Evolutionary conservation across 371 early-diverging fungal species (phyloP).

Genomic region (Blyttiomyces sp.): DNA sequence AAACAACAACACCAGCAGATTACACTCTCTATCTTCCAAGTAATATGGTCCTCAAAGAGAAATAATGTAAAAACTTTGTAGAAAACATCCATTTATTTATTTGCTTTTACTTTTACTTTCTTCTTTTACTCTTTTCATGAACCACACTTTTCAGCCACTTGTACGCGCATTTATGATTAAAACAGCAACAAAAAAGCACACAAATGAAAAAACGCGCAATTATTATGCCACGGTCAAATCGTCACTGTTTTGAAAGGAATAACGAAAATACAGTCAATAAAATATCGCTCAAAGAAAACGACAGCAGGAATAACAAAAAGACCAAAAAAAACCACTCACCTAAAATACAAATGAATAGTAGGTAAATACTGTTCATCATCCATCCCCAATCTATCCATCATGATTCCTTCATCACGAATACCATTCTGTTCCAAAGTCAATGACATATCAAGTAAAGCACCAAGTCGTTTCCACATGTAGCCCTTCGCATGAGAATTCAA

Average conservation of each 20-base stretch:
- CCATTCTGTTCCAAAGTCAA: constrained; percentile 50
- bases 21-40: too few species aligned
- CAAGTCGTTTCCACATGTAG: constrained; percentile 58
- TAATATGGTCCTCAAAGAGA: too few species aligned
- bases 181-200: too few species aligned
- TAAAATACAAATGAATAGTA: constrained; percentile 52
- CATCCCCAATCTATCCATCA: constrained; percentile 45
- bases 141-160: too few species aligned
- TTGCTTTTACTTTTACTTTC: too few species aligned
- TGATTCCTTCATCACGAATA: constrained; percentile 38
- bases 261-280: not conserved
- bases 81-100: too few species aligned
- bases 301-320: not conserved
- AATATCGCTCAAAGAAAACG: not conserved
- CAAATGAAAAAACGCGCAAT: too few species aligned
- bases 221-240: constrained; percentile 17
- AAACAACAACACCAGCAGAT: too few species aligned
- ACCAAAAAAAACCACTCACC: constrained; percentile 12
- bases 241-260: constrained; percentile 5
- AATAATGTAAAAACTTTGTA: too few species aligned
- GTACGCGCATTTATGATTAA: too few species aligned
- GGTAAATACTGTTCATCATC: constrained; percentile 51
- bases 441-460: constrained; percentile 48
- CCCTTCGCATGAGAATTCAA: constrained; percentile 54
- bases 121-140: too few species aligned